Base-by-base conservation (phyloP, 176 grass and related monocot genomes). In the Musa troglodytarum region DNA sequence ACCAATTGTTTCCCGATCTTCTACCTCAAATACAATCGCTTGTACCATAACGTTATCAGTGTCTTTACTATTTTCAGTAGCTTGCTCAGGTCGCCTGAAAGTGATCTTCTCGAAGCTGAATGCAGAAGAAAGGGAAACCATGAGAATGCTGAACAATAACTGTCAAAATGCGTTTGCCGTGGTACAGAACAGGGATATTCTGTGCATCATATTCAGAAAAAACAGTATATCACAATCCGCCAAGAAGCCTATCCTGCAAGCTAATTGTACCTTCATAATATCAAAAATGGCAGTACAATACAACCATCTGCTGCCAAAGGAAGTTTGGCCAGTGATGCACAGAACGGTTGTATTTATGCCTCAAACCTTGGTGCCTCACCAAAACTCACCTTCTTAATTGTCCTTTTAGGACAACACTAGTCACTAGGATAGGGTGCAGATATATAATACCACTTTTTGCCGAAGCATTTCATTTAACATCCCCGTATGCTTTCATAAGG, bases 1-100 rank as follows among this genome's bases (percentile, higher is more conserved):
- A 84, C 96, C 96, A 54, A 99, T 99, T 43, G 84, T 86, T 77
- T 91, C 88, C 57, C 88, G 84, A 72, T 99, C 96, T 84, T 99
- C 86, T 71, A 99, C 88, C 76, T 99, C 96, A 77, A 99, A 99
- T 21, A 99, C 70, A 77, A 99, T 82, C 63, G 88, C 85, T 81
- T 99, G 91, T 84, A 99, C 88, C 82, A 88, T 99, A 22, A 80
- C 9, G 53, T 82, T 89, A 82, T 58, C 85, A 74, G 74, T 84
- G 57, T 76, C 84, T 70, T 89, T 91, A 34, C 73, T 82, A 71
- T 79, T 83, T 76, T 86, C 79, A 50, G 20, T 51, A 81, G 82
- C 77, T 85, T 87, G 82, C 24, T 92, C 84, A 69, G 83, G 74
- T 50, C 91, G 85, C 64, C 73, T 95, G 72, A 99, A 92, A 54